Evolutionary conservation across 192 early-diverging fungal species (phyloP), one percentile per base, ranked within the genome.

Genomic region (Phycomyces nitens): DNA sequence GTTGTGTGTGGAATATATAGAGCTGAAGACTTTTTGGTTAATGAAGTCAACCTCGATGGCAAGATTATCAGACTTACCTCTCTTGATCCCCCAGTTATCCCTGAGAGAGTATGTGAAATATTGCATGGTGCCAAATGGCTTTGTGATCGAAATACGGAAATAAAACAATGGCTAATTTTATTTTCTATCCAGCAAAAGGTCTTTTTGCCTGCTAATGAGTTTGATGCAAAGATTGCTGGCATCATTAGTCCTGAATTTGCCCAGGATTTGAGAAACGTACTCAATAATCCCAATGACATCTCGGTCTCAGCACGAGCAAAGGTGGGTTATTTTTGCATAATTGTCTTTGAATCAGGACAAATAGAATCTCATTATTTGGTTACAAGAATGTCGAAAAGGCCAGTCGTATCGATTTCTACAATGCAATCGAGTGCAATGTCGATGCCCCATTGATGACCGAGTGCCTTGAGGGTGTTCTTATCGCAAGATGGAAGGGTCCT

Each of bases 11-110:
- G 7, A 34, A 34, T 5, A 16, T 29, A 0, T 68, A 90, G 95
- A 65, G 89, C 80, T 53, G 75, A 84, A 0, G 96, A 99, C 71
- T 99, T 99, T 75, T 76, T 94, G 38, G 96, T 99, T 23, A 88
- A 94, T 75, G 96, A 99, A 82, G 88, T 99, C 16, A 88, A 89
- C 65, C 57, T 67, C 34, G 60, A 74, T 20, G 91, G 92, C 18
- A 66, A 83, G 22, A 81, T 91, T 2, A 86, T 94, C 9, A 89
- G 86, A 44, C 71, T 98, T 41, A 77, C 75, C 5, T 62, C 56
- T 41, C 44, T 63, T 27, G 69, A 70, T 15, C n/a, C 39, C 20
- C 69, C 74, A n/a, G 39, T 12, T 29, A 54, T 61, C 27, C 44
- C 51, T 9, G 24, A 21, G 1, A 54, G 41, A 50, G 61, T 63